Percentiles rank a stretch among this genome's conserved stretches.
Conservation (phyloP, 2,329 filamentous ascomycete species). For the Mollisiaceae sp. region DNA sequence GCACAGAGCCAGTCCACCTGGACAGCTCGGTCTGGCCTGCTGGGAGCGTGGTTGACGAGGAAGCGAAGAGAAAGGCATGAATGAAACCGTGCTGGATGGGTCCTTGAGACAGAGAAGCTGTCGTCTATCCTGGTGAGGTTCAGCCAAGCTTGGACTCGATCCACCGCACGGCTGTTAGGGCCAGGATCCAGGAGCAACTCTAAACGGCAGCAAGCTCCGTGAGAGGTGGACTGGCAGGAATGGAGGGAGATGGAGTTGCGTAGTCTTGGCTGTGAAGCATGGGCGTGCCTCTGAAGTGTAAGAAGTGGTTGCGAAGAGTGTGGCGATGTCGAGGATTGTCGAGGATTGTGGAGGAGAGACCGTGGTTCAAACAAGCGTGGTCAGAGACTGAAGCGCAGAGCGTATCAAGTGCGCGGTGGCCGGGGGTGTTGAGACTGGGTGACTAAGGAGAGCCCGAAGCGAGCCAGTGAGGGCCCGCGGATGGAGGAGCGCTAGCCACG, state of each 20-base stretch:
- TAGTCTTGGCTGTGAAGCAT: conserved; percentile 21
- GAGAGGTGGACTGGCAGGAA: conserved; percentile 8
- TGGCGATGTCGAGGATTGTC: conserved; percentile 2
- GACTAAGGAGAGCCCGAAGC: background rate
- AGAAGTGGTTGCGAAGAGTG: conserved; percentile 6
- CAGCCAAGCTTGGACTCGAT: conserved; percentile 25
- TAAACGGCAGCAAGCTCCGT: conserved; percentile 21
- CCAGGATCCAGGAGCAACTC: conserved; percentile 23
- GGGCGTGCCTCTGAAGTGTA: conserved; percentile 6
- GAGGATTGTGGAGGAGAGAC: background rate
- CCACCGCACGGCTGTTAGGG: conserved; percentile 14
- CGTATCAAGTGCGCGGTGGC: conserved; percentile 14
- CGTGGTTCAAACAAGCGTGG: conserved; percentile 6
- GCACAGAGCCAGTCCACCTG: conserved; percentile 11
- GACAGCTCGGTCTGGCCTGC: background rate
- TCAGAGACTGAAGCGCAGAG: conserved; percentile 16
- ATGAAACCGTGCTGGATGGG: conserved; percentile 25
- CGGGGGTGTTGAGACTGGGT: background rate
- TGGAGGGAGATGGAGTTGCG: conserved; percentile 10
- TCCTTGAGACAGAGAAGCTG: conserved; percentile 25
- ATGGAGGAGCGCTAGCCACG: background rate
- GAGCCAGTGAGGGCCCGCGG: background rate
- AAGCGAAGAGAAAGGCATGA: conserved; percentile 24
- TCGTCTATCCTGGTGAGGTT: conserved; percentile 20
- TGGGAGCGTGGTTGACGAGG: background rate